Evolutionary conservation across 495 filamentous ascomycete species (phyloP), one percentile per base, ranked within the genome.

Genomic region (Penicillium cosmopolitanum): DNA sequence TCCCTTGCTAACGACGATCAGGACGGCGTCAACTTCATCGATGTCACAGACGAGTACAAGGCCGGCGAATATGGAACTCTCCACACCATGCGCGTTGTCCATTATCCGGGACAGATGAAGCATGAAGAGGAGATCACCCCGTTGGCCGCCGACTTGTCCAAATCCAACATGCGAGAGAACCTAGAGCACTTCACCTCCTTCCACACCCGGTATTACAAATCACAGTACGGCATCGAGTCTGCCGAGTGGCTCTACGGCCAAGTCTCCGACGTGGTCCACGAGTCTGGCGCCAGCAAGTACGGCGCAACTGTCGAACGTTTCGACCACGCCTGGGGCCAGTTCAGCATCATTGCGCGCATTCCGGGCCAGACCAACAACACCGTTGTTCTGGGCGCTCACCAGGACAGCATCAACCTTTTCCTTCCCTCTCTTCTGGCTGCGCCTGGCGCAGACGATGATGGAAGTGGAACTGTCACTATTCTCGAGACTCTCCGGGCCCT

Each of bases 121-220:
- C 82, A 89, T 56, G 83, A 89, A 61, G 77, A 86, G 34, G 85
- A 84, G n/a, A 73, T 98, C 52, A 72, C 70, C 16, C 86, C 89
- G 15, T 68, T 97, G 48, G 72, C 93, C 12, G 70, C 81, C 43
- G 76, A 84, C 21, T 83, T 98, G 23, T 83, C 85, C 50, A 94
- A 93, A 75, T 76, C 78, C 40, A 85, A 91, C 68, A 93, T 98
- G 90, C 71, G 82, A 43, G 79, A 84, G 56, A 87, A 97, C 68
- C 80, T 98, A 35, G 81, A 90, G 69, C 84, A 80, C 52, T 91
- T 96, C 69, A 90, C 89, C 19, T 82, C 83, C 57, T 96, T 92
- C 80, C 80, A 93, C 72, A 98, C 92, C 8, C 87, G 93, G 54
- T 96, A 96, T 77, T 96, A 92, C 79, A 92, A 89, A 71, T 98